Evolutionary conservation across 345 rosid species (phyloP).

Genomic region (Psidium friedrichsthalianum): DNA sequence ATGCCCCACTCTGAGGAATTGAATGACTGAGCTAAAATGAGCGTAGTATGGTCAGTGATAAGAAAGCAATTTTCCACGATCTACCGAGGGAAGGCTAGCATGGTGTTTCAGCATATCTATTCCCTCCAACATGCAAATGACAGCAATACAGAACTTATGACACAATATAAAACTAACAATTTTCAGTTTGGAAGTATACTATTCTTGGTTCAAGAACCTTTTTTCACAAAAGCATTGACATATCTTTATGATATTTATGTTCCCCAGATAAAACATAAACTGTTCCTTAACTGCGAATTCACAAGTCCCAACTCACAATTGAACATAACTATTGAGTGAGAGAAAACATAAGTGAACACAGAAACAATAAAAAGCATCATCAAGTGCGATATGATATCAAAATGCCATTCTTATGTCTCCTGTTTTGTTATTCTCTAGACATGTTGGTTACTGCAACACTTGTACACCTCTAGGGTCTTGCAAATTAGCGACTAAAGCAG

Average conservation of each 20-base stretch:
- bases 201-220: neutral
- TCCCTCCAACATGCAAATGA: neutral
- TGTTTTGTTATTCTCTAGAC: too few species aligned
- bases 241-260: neutral
- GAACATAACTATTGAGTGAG: neutral
- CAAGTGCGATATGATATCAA: too few species aligned
- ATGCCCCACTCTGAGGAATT: neutral
- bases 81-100: neutral
- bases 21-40: neutral
- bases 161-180: neutral
- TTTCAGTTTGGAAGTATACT: neutral
- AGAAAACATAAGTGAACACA: too few species aligned
- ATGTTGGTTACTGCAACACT: too few species aligned
- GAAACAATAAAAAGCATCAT: too few species aligned
- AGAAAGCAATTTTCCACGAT: neutral
- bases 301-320: neutral
- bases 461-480: too few species aligned
- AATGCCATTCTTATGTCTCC: too few species aligned
- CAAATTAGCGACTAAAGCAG: too few species aligned
- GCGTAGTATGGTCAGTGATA: neutral
- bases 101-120: neutral
- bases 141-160: neutral
- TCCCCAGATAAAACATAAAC: neutral
- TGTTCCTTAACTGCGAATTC: neutral
- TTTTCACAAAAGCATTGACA: neutral